Percentiles rank a stretch among this genome's conserved stretches.
Evolutionary conservation across 768 basidiomycete species (phyloP).

Genomic region (Amanita subjunquillea): DNA sequence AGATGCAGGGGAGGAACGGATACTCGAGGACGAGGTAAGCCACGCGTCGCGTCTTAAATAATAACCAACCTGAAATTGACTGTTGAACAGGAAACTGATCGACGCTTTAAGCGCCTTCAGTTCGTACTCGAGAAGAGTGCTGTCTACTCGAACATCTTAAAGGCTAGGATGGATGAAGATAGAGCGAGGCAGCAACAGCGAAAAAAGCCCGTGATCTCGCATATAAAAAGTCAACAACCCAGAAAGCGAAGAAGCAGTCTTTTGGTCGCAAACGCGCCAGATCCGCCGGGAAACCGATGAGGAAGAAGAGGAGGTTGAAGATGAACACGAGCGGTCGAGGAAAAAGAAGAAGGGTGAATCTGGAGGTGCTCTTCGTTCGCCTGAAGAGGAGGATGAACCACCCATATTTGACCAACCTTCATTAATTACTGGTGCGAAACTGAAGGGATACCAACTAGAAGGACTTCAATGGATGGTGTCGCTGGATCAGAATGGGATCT

Average conservation of each 20-base stretch:
- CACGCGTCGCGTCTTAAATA: neutral
- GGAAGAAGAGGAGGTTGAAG: neutral
- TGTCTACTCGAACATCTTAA: conserved; percentile 63
- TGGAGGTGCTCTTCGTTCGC: conserved; percentile 13
- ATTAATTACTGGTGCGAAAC: conserved; percentile 72
- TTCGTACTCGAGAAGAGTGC: conserved; percentile 68
- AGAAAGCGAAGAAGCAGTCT: neutral
- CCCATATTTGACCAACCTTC: conserved; percentile 60
- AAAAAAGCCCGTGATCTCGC: conserved; percentile 5
- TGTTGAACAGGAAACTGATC: conserved; percentile 32
- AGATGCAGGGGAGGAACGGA: neutral
- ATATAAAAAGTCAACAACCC: neutral
- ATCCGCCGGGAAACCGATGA: neutral
- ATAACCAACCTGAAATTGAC: neutral
- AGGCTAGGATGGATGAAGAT: conserved; percentile 65
- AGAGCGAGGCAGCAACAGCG: conserved; percentile 19
- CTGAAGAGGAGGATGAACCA: conserved; percentile 14
- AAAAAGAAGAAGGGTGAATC: conserved; percentile 19
- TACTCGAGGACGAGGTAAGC: conserved; percentile 5
- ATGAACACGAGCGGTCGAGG: conserved; percentile 4
- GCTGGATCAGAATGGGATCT: conserved; percentile 76
- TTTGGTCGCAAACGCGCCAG: conserved; percentile 18
- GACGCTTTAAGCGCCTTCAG: conserved; percentile 43
- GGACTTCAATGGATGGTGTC: conserved; percentile 95
- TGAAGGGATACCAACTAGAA: conserved; percentile 89